These are phyloP conservation scores for Fusarium gaditjirri DNA, from an alignment of 2,329 filamentous ascomycete species.

Conservation along the genomic window DNA sequence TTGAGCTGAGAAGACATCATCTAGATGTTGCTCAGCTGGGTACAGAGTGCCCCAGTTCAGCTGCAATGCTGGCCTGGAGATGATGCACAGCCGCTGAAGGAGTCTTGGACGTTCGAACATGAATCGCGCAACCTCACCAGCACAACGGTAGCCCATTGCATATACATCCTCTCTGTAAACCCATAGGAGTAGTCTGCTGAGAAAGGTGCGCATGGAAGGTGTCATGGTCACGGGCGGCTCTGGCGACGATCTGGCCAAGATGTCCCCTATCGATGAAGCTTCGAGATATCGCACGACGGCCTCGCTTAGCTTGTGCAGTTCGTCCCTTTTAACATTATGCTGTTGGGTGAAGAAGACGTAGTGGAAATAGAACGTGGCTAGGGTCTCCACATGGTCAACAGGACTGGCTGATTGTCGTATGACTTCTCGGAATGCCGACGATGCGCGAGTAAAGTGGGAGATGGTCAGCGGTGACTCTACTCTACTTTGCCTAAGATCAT, in stretches of 20 bases:
- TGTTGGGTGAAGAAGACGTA: not conserved
- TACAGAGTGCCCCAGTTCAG: not conserved
- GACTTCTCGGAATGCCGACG: not conserved
- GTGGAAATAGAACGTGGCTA: not conserved
- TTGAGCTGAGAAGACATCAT: not conserved
- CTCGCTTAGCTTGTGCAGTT: not conserved
- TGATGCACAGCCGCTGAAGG: not conserved
- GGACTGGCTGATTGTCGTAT: not conserved
- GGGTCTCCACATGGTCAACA: not conserved
- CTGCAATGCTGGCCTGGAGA: not conserved
- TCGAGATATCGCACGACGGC: not conserved
- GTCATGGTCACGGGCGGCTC: accelerated
- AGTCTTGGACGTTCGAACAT: not conserved
- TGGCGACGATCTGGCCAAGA: not conserved
- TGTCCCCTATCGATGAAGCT: not conserved
- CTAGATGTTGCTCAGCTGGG: not conserved
- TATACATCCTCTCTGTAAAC: not conserved
- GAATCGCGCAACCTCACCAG: not conserved
- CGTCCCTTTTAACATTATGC: not conserved
- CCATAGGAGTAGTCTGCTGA: not conserved
- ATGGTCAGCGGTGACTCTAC: not conserved
- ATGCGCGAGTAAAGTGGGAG: not conserved
- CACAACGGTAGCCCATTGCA: not conserved
- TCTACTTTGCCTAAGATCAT: accelerated
- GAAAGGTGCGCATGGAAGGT: not conserved